Evolutionary conservation across 345 rosid species (phyloP).

Genomic region (Ceriops decandra): DNA sequence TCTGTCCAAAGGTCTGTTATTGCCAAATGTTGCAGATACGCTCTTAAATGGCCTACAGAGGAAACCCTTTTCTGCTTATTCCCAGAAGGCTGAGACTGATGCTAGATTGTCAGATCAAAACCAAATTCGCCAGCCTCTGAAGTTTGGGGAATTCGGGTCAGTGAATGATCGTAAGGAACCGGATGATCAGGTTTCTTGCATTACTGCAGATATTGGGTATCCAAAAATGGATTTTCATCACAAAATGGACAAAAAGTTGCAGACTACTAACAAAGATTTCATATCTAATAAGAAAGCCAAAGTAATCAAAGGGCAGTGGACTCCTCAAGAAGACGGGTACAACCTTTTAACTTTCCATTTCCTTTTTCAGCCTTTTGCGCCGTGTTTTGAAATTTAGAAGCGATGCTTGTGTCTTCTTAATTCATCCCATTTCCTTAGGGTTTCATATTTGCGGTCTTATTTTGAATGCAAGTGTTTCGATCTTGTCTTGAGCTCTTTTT

Average conservation of each 20-base stretch:
- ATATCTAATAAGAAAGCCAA: slow-evolving; percentile 24
- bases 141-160: slow-evolving; percentile 6
- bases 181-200: slow-evolving; percentile 24
- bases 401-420: neutral
- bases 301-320: slow-evolving; percentile 72
- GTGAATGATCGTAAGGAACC: neutral
- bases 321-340: slow-evolving; percentile 54
- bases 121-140: neutral
- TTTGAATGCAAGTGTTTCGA: too few species aligned
- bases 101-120: neutral
- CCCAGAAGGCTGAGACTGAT: neutral
- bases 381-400: too few species aligned
- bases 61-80: neutral
- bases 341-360: neutral
- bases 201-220: slow-evolving; percentile 10
- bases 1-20: neutral
- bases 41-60: slow-evolving; percentile 19
- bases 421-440: neutral
- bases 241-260: slow-evolving; percentile 22
- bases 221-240: slow-evolving; percentile 15
- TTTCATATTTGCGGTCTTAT: too few species aligned
- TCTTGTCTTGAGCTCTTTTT: neutral
- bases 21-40: slow-evolving; percentile 4
- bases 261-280: slow-evolving; percentile 11
- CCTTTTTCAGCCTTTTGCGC: neutral